These are phyloP conservation scores for Aureobasidium sp. DNA, from an alignment of 2,329 filamentous ascomycete genomes.

Conservation along the genomic window DNA sequence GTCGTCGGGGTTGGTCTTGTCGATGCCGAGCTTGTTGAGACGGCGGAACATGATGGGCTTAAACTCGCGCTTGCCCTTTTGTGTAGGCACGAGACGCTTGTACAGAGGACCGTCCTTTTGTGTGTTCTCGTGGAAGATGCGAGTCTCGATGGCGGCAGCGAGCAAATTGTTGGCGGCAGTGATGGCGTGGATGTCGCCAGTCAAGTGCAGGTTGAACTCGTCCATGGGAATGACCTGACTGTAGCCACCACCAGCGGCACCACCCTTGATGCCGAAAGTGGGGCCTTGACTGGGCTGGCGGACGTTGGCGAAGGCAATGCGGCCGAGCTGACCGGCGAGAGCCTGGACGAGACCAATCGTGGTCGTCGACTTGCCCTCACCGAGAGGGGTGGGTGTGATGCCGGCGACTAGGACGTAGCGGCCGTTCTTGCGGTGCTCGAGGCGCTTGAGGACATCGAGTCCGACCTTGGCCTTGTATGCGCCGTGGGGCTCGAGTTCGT, in stretches of 20 bases:
- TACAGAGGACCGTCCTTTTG: slow-evolving; percentile 87
- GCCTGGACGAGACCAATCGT: slow-evolving; percentile 94
- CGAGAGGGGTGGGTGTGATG: slow-evolving; percentile 92
- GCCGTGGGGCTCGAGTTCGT: slow-evolving; percentile 91
- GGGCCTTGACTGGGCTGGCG: slow-evolving; percentile 94
- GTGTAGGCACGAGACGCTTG: slow-evolving; percentile 76
- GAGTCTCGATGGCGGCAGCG: slow-evolving; percentile 91
- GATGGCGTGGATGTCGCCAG: slow-evolving; percentile 95
- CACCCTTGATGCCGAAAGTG: slow-evolving; percentile 98
- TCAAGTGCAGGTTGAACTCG: slow-evolving; percentile 97
- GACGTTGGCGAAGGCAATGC: slow-evolving; percentile 91
- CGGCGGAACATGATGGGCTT: slow-evolving; percentile 86
- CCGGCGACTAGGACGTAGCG: slow-evolving; percentile 89
- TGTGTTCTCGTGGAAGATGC: slow-evolving; percentile 96
- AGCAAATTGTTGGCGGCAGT: slow-evolving; percentile 95
- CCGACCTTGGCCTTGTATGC: slow-evolving; percentile 95
- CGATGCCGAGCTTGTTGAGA: slow-evolving; percentile 89
- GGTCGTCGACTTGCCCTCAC: slow-evolving; percentile 96
- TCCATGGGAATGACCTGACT: slow-evolving; percentile 99
- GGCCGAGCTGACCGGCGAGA: slow-evolving; percentile 77
- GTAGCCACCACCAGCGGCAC: slow-evolving; percentile 93
- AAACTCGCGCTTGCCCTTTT: slow-evolving; percentile 85
- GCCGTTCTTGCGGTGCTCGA: slow-evolving; percentile 81
- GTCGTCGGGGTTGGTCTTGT: slow-evolving; percentile 88
- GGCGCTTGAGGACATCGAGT: slow-evolving; percentile 69